Evolutionary conservation across 768 basidiomycete genomes (phyloP), one percentile per base, ranked within the genome.

Genomic region (Tylopilus sp.): DNA sequence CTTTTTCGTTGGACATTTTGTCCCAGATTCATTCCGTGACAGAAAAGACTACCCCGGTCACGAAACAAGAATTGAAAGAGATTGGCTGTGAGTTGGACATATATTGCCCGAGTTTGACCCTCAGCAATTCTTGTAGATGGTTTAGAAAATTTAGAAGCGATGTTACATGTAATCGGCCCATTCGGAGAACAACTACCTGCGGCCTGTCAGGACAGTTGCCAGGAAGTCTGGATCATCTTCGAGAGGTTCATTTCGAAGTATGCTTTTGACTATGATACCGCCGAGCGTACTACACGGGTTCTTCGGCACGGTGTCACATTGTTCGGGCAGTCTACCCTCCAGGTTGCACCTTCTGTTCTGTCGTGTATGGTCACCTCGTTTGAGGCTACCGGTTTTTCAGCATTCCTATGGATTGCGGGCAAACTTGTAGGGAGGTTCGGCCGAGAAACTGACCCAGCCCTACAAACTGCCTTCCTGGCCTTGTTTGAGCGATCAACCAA

Each of bases 381-480:
- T 64, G 89, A 92, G 61, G 71, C 75, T 11, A 91, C 89, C 11
- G 89, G 88, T 0, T 84, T 85, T 63, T 80, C 95, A 12, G 87
- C 89, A 58, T 98, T 92, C 71, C 69, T 98, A 21, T 99, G 97
- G 97, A 90, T 98, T 53, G 86, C 84, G 28, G 89, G 92, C 40
- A 98, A 98, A 71, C 70, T 90, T 25, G 78, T 92, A n/a, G 76
- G 77, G 29, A 79, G 82, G 58, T 97, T 89, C 64, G 92, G 88
- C 17, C 76, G 83, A 42, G 83, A 84, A 51, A 78, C 82, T 31
- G 78, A 86, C 55, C 63, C 76, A 6, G 65, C 70, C 41, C 63
- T 97, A 26, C 81, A 81, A 30, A 70, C 63, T 7, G 73, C 87
- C 8, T 80, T 92, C 56, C 73, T 76, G 50, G 76, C 78, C 19